Evolutionary conservation across 495 filamentous ascomycete species (phyloP), one percentile per base, ranked within the genome.

Genomic region (Neurospora terricola): DNA sequence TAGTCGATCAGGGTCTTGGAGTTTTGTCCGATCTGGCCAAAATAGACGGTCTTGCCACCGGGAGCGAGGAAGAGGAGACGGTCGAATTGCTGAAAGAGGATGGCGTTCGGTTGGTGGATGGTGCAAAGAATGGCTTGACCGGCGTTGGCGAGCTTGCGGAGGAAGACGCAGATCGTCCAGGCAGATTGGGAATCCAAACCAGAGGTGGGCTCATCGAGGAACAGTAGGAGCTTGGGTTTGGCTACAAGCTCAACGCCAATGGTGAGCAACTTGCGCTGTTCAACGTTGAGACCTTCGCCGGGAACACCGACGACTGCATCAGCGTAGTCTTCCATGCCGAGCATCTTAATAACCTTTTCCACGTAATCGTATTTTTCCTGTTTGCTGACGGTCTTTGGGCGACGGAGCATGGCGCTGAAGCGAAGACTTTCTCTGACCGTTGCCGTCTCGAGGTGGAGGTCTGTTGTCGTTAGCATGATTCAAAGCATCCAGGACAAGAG

Each of bases 241-340:
- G 94, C 93, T 2, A 93, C 94, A 3, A 98, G 83, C 78, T 98
- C 94, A 16, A 98, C 94, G 73, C 92, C 94, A 73, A 98, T 97
- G 5, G 94, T 97, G 3, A 97, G 75, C 66, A 90, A 72, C 85
- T 93, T 83, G 79, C 83, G 81, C 76, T 88, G 78, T 73, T 88
- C 86, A 1, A 87, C 83, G 43, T 82, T 82, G 3, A 85, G 77
- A 23, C 79, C 79, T 79, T 93, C 90, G 16, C 92, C 92, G 0
- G 91, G 90, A n/a, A 93, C 87, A 75, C 93, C 93, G 59, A 97
- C 91, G 43, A 97, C 86, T 10, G 93, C 92, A 75, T 97, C 91
- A 10, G 93, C 90, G 75, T 92, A 93, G 34, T 91, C 88, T 73
- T 91, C 85, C 89, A 98, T 93, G 39, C 91, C 90, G 18, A 98